Conservation (phyloP, 2,329 filamentous ascomycete species). For the Pseudogymnoascus sp. region DNA sequence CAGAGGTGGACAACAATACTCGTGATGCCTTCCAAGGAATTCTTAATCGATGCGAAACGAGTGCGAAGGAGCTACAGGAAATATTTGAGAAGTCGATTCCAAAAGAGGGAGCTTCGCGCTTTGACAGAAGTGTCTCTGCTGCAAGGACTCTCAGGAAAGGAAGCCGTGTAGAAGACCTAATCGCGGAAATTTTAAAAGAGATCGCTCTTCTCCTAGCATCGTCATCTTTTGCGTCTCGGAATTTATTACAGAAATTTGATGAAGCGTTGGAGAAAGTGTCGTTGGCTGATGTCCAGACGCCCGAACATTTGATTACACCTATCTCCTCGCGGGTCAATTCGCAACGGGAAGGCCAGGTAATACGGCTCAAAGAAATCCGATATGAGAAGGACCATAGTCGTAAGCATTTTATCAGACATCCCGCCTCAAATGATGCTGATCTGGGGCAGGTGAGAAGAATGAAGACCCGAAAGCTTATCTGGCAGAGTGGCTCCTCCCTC, state of each 20-base stretch:
- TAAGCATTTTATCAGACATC: background rate
- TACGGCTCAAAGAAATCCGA: background rate
- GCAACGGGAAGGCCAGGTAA: background rate
- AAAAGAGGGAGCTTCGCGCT: background rate
- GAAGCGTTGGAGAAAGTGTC: background rate
- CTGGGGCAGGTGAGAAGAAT: background rate
- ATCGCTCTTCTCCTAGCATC: conserved; percentile 1
- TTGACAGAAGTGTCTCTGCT: background rate
- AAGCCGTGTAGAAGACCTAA: background rate
- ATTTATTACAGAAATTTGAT: background rate
- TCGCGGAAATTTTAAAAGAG: background rate
- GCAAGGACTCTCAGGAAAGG: conserved; percentile 5
- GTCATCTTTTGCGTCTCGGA: background rate
- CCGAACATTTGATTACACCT: background rate
- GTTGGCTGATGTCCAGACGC: background rate
- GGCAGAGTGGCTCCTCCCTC: background rate
- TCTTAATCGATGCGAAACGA: background rate
- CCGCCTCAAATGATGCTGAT: background rate
- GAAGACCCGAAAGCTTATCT: background rate
- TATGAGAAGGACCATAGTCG: background rate
- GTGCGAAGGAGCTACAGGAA: background rate
- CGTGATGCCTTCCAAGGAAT: background rate
- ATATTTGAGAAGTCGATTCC: background rate
- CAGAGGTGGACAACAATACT: background rate
- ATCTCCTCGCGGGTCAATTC: background rate